Conservation (phyloP, 768 basidiomycete genomes). For the Collybia mongolica region DNA sequence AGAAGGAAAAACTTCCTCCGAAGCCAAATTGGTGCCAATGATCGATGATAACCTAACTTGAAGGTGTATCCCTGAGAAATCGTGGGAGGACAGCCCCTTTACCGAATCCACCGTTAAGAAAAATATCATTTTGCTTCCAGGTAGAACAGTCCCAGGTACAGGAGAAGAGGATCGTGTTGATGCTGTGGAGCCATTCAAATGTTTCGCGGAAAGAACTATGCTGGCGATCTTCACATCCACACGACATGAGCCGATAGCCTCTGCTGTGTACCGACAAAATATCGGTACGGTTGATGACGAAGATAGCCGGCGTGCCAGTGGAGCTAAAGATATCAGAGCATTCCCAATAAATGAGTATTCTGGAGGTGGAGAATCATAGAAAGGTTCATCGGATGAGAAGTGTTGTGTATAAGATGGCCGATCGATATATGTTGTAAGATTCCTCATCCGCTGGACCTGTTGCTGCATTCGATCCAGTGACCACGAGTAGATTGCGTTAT, state of each 20-base stretch:
- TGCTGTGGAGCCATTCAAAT: constrained; percentile 57
- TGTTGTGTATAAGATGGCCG: constrained; percentile 92
- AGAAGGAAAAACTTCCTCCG: constrained; percentile 86
- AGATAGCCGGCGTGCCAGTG: constrained; percentile 74
- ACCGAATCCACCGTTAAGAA: constrained; percentile 84
- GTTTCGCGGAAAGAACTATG: constrained; percentile 58
- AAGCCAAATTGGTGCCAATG: constrained; percentile 62
- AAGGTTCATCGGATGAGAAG: constrained; percentile 91
- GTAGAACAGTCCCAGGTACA: constrained; percentile 59
- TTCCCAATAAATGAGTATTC: constrained; percentile 94
- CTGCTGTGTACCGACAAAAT: constrained; percentile 90
- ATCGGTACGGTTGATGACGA: constrained; percentile 81
- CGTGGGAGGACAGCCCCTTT: constrained; percentile 86
- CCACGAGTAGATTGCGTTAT: constrained; percentile 91
- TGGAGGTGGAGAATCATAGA: constrained; percentile 85
- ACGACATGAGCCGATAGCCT: constrained; percentile 94
- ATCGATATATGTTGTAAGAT: constrained; percentile 85
- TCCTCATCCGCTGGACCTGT: constrained; percentile 91
- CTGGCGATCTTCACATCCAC: constrained; percentile 82
- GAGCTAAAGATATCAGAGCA: constrained; percentile 76
- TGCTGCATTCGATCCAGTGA: constrained; percentile 85
- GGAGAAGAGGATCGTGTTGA: constrained; percentile 80
- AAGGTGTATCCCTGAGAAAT: constrained; percentile 82
- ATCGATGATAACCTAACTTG: constrained; percentile 90
- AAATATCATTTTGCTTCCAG: constrained; percentile 83